Evolutionary conservation across 768 basidiomycete species (phyloP).

Genomic region (Psilocybe tampanensis): DNA sequence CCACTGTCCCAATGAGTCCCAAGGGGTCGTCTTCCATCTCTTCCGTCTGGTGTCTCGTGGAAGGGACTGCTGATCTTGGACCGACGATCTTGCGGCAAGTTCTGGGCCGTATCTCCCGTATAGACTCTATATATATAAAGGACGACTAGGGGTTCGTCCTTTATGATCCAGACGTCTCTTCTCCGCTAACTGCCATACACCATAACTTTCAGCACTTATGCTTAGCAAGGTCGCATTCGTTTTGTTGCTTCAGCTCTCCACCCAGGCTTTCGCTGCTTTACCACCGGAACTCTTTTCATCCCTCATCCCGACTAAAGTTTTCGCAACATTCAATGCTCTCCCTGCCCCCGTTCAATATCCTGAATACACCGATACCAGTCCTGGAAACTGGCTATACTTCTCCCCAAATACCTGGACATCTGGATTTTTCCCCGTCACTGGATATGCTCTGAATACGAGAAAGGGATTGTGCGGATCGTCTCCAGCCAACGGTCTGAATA

Average conservation of each 20-base stretch:
- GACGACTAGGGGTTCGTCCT: not conserved
- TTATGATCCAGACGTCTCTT: not conserved
- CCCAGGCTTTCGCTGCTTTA: constrained; percentile 13
- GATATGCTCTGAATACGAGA: constrained; percentile 62
- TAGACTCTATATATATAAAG: too few species aligned
- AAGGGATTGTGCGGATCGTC: constrained; percentile 47
- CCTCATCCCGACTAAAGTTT: constrained; percentile 58
- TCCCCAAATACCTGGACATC: constrained; percentile 64
- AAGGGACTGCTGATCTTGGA: not conserved
- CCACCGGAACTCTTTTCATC: constrained; percentile 61
- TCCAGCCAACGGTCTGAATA: constrained; percentile 35
- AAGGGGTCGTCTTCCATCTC: too few species aligned
- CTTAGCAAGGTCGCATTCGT: not conserved
- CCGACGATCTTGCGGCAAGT: not conserved
- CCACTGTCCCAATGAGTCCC: too few species aligned
- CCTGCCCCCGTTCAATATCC: constrained; percentile 54
- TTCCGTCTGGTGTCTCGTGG: not conserved
- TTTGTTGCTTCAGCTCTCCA: not conserved
- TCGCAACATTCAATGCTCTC: constrained; percentile 50
- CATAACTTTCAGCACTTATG: not conserved
- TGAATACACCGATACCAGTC: constrained; percentile 53
- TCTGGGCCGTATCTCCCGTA: not conserved
- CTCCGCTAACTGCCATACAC: not conserved
- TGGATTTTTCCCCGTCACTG: constrained; percentile 65
- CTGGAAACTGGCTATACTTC: constrained; percentile 57